Percentiles rank a stretch among this genome's conserved stretches.
Conservation (phyloP, 2,329 filamentous ascomycete genomes). For the Arthrinium puccinioides region DNA sequence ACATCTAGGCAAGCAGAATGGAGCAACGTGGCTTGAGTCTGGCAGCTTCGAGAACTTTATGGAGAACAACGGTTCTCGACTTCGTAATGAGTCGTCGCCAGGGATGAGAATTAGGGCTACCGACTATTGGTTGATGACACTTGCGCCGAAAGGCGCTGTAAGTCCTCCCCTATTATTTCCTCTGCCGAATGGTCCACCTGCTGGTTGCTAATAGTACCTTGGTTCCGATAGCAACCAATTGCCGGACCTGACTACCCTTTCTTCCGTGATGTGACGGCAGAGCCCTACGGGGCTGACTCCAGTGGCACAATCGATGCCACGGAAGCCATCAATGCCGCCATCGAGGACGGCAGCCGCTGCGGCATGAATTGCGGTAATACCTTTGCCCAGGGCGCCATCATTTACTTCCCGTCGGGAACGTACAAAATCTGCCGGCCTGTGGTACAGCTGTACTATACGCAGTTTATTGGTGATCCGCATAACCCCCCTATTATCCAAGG, state of each 20-base stretch:
- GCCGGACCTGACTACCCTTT: slow-evolving; percentile 38
- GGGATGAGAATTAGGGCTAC: too few species aligned
- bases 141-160: too few species aligned
- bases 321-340: slow-evolving; percentile 8
- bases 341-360: slow-evolving; percentile 6
- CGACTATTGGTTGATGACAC: too few species aligned
- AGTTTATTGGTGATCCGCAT: slow-evolving; percentile 34
- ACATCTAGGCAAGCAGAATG: too few species aligned
- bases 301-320: slow-evolving; percentile 13
- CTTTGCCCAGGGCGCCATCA: slow-evolving; percentile 4
- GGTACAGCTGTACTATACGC: slow-evolving; percentile 25
- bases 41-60: slow-evolving; percentile 8
- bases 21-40: slow-evolving; percentile 11
- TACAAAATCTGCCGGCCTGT: slow-evolving; percentile 8
- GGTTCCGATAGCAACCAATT: not conserved
- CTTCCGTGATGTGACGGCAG: slow-evolving; percentile 48
- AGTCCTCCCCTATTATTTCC: too few species aligned
- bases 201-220: too few species aligned
- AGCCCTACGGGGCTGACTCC: slow-evolving; percentile 38
- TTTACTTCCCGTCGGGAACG: slow-evolving; percentile 10
- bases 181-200: too few species aligned
- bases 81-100: too few species aligned
- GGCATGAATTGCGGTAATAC: slow-evolving; percentile 4
- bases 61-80: too few species aligned
- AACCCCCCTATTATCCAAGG: slow-evolving; percentile 54